Evolutionary conservation across 2,329 filamentous ascomycete species (phyloP), one percentile per base, ranked within the genome.

Genomic region (Neofusicoccum umdonicola): DNA sequence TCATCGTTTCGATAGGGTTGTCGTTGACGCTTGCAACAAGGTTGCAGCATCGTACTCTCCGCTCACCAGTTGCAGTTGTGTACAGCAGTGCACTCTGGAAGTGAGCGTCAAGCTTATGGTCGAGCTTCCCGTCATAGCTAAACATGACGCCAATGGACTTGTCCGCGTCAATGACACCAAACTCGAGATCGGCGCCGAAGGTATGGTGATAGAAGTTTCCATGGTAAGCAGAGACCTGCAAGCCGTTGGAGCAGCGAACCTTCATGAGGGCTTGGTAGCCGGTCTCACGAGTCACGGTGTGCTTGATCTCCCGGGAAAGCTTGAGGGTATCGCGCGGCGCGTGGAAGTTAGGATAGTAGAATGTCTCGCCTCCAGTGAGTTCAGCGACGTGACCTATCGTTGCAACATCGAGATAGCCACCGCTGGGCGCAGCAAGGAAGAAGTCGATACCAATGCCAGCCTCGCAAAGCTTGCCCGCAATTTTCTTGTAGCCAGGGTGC

Each of bases 191-290:
- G 3, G 93, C 93, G 11, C 93, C 93, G 73, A 97, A 96, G 0
- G 91, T 95, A 79, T 97, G 93, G 74, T 99, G 95, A 58, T 96
- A 86, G 74, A 98, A 99, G 79, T 96, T 97, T 69, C 95, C 95
- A 72, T 97, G 92, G 74, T 99, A 99, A n/a, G 88, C 87, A 15
- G 92, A 88, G 15, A 99, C 90, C 75, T 99, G 95, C 61, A 99
- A 83, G 17, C 95, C 95, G 71, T 97, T 99, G 17, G 93, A 97
- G 80, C 95, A 99, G 67, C 95, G 90, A 65, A 99, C 94, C 82
- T 99, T 99, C 92, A 99, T 96, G 70, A 99, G 82, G 19, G 93
- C 93, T 78, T 97, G 94, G 81, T 92, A 98, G 22, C 95, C 95
- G 52, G 94, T 97, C 76, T 97, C 93, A 67, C 95, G 86, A 2